These are phyloP conservation scores for Solanum appendiculatum DNA, from an alignment of 257 asterid species.

Conservation along the genomic window DNA sequence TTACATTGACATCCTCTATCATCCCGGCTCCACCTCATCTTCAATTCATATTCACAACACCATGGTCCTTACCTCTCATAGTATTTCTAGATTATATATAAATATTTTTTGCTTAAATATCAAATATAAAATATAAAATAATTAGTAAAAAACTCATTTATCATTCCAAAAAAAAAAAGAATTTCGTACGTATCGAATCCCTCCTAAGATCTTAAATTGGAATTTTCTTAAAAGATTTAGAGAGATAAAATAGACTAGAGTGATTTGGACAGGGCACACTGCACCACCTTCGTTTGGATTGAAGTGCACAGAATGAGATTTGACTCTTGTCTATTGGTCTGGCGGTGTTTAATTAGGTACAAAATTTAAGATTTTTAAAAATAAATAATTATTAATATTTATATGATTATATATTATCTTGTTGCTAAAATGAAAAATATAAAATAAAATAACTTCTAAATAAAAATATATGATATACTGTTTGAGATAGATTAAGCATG, in stretches of 20 bases:
- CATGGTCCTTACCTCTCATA: background rate
- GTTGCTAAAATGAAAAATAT: too few species aligned
- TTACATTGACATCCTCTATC: background rate
- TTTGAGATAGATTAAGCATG: background rate
- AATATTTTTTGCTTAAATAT: too few species aligned
- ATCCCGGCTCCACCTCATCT: background rate
- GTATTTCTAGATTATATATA: background rate
- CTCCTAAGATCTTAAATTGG: background rate
- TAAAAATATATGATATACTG: too few species aligned
- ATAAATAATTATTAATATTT: too few species aligned
- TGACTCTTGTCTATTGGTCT: background rate
- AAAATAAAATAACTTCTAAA: too few species aligned
- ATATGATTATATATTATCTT: too few species aligned
- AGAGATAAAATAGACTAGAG: background rate
- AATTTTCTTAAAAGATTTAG: background rate
- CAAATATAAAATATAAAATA: too few species aligned
- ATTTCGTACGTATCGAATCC: background rate
- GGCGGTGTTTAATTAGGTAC: background rate
- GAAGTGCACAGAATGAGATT: background rate
- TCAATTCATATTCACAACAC: too few species aligned
- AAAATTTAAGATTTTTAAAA: too few species aligned
- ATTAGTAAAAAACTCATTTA: too few species aligned
- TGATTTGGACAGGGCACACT: background rate
- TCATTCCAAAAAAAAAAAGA: background rate
- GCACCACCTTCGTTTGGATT: background rate